phyloP scores from a whole-genome alignment of 2,329 filamentous ascomycete genomes.

The Periglandula ipomoeae region DNA sequence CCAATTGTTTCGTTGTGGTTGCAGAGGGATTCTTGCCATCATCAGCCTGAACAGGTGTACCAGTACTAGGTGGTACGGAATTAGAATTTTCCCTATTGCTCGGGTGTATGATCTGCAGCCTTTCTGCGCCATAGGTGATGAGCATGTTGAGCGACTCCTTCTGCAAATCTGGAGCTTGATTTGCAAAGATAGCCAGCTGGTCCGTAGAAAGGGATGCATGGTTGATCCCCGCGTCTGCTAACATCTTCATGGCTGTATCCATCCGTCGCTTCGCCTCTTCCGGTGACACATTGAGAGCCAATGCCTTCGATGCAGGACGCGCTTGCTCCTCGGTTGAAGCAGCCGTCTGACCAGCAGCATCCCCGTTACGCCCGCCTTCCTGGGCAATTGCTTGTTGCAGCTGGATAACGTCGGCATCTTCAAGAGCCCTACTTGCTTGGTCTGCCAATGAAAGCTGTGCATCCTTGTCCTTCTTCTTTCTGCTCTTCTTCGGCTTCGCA shows the following conservation, averaged over 20 bases:
- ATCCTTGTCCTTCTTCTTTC: slow-evolving; percentile 12
- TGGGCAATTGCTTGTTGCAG: slow-evolving; percentile 2
- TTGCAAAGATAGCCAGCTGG: slow-evolving; percentile 51
- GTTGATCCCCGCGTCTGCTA: slow-evolving; percentile 38
- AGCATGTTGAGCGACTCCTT: slow-evolving; percentile 47
- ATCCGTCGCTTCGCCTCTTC: slow-evolving; percentile 41
- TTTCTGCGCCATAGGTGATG: slow-evolving; percentile 46
- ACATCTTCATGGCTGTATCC: slow-evolving; percentile 37
- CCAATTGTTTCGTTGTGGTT: slow-evolving; percentile 23
- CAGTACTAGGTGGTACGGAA: slow-evolving; percentile 17
- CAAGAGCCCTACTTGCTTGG: slow-evolving; percentile 6
- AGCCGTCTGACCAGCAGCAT: neutral
- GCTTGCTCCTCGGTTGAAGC: slow-evolving; percentile 5
- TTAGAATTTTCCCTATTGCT: slow-evolving; percentile 24
- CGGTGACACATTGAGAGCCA: slow-evolving; percentile 27
- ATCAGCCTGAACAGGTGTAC: slow-evolving; percentile 15
- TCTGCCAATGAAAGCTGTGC: slow-evolving; percentile 6
- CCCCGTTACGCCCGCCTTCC: neutral
- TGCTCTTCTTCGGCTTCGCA: slow-evolving; percentile 21
- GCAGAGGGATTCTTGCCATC: slow-evolving; percentile 13
- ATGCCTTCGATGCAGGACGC: slow-evolving; percentile 9
- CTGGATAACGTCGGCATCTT: slow-evolving; percentile 4
- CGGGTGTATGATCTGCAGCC: slow-evolving; percentile 48
- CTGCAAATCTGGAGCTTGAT: slow-evolving; percentile 48
- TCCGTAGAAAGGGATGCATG: slow-evolving; percentile 42